Evolutionary conservation across 169 alveolate genomes (phyloP), one percentile per base, ranked within the genome.

Genomic region (Theileria annulata): DNA sequence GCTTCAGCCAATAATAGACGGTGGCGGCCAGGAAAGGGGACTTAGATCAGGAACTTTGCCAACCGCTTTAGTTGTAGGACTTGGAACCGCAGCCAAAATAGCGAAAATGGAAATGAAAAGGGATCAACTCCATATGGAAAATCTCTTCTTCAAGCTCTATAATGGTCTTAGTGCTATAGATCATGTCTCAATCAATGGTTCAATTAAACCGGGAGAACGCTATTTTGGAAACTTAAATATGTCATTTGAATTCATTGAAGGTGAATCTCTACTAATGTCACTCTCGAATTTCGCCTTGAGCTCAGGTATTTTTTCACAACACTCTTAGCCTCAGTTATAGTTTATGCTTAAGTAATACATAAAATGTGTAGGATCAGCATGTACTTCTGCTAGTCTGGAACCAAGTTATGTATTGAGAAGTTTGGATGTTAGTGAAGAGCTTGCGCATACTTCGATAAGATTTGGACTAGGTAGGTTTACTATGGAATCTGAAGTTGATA

Each of bases 1-100:
- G 63, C 91, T 98, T 71, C 92, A 90, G 59, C 97, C 99, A 0
- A 79, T 95, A 28, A 96, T 98, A 31, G 97, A 95, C 88, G 99
- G 99, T 27, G 99, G 99, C 25, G 99, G 99, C 9, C 98, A 98
- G 91, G 99, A 98, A 88, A 88, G 98, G 49, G 99, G 99, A 42
- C 75, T 97, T 80, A 87, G 99, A 77, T 95, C 99, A 37, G 99
- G 99, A 19, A 95, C 98, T 8, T 74, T 95, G 66, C 94, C 98
- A 5, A 92, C 97, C 10, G 96, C 97, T 28, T 73, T 95, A 48
- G 92, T 93, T 75, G 99, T 98, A 33, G 99, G 99, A 0, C 88
- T 98, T 68, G 99, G 99, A 8, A 98, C 92, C 69, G 99, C 99
- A n/a, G 95, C 97, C 33, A 91, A 85, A 51, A 73, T 98, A 37